Evolutionary conservation across 345 rosid species (phyloP), one percentile per base, ranked within the genome.

Genomic region (Firmiana major): DNA sequence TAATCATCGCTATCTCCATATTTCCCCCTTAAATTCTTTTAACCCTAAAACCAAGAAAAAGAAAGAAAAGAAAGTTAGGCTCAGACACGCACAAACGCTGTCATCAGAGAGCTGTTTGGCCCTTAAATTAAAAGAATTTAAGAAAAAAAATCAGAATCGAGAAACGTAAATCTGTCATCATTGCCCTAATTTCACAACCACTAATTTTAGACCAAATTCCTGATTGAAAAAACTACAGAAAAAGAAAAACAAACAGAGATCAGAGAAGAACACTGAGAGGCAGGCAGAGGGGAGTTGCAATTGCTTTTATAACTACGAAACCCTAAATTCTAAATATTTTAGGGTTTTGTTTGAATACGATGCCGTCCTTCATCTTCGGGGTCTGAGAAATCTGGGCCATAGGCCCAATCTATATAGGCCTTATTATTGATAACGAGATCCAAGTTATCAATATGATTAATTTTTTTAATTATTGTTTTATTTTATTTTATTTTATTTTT

Each of bases 1-100:
- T 79, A 79, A 77, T 84, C 87, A 84, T 67, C 6, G 85, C 85
- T 63, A 77, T 48, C 81, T 81, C 81, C 69, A 68, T 31, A 36
- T 42, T 26, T 66, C 3, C 38, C 60, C 45, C 59, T 40, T 65
- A 40, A 19, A 42, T 58, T 6, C 21, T 63, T 48, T 21, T 40
- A 45, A 28, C 43, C 22, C n/a, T n/a, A 57, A 51, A 51, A 51
- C n/a, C n/a, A 51, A 16, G 55, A 51, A 16, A 51, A 51, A 15
- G 3, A 48, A 48, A 6, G 24, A 55, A 17, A 43, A 38, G 34
- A 21, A 15, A 0, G 5, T 3, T 5, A 75, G 60, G 71, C 62
- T 63, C 71, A 75, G 63, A 64, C 71, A 64, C 38, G 51, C 71
- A 75, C 78, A 34, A 63, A 19, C 38, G 21, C n/a, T 68, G 55